Percentiles rank a stretch among this genome's conserved stretches.
Conservation (phyloP, 768 basidiomycete genomes). For the Phylloporus arenicola region DNA sequence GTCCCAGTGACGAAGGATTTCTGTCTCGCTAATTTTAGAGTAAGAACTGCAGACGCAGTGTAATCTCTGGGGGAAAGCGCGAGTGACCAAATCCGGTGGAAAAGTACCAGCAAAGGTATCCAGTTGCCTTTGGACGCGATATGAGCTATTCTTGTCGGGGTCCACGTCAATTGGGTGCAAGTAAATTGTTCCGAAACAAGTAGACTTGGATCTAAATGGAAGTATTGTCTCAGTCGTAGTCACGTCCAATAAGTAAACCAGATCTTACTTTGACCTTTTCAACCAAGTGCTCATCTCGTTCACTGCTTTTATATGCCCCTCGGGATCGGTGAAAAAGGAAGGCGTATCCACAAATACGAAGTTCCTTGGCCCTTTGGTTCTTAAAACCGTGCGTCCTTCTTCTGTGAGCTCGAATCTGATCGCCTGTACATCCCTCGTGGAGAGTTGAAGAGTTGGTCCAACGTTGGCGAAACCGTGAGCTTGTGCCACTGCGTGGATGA, state of each 20-base stretch:
- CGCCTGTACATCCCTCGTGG: conserved; percentile 3
- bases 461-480: background rate
- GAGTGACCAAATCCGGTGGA: background rate
- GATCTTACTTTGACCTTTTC: background rate
- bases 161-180: conserved; percentile 9
- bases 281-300: conserved; percentile 7
- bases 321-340: background rate
- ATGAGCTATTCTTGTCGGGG: fast-evolving
- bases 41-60: conserved; percentile 5
- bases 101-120: conserved; percentile 5
- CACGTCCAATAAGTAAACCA: background rate
- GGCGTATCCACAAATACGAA: background rate
- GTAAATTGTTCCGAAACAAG: conserved; percentile 12
- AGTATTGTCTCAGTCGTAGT: background rate
- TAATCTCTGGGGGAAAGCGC: background rate
- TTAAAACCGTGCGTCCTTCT: background rate
- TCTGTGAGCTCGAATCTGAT: conserved; percentile 8
- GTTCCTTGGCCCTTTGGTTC: background rate
- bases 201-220: conserved; percentile 6
- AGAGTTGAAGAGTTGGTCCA: background rate
- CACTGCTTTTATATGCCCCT: background rate
- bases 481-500: conserved; percentile 2
- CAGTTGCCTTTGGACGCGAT: conserved; percentile 3
- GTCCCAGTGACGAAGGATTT: fast-evolving
- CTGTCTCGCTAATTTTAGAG: too few relatives aligned